Evolutionary conservation across 169 alveolate genomes (phyloP), one percentile per base, ranked within the genome.

Genomic region (Plasmodium coatneyi): DNA sequence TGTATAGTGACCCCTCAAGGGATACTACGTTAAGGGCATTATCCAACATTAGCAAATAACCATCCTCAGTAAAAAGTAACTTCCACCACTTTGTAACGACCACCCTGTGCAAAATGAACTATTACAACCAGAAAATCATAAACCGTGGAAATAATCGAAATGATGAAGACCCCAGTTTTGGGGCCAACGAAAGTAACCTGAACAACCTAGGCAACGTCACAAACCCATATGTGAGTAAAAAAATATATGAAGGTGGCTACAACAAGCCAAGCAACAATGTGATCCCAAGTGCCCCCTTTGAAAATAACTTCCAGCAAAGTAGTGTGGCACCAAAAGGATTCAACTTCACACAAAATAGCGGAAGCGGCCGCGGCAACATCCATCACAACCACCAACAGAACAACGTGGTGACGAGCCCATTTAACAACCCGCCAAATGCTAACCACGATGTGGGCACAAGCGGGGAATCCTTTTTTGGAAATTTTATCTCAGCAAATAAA

Each of bases 261-360:
- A 72, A 72, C 39, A 87, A 79, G 28, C 56, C 78, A 22, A 46
- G 54, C 12, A 87, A 76, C 32, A 32, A 60, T 60, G 14, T 60
- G 28, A 22, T 87, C 5, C 93, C 87, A 1, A 87, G 72, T 34
- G 82, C 56, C 10, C 93, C 93, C 25, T 87, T 76, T 76, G 89
- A 87, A 79, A 76, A 66, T 34, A 87, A 56, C n/a, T 36, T 30
- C 6, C 36, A 56, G 16, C 36, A 10, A 22, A 87, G 80, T 30
- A 76, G 80, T 36, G 16, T 28, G 1, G 14, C 30, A 19, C 30
- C 22, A 5, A 86, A 74, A 30, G 80, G 80, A 52, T 32, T 78
- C 1, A 78, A 34, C 70, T 22, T 54, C 36, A 5, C 52, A 7
- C 49, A 82, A 32, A 82, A 9, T 32, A 3, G n/a, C 3, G 56